Conservation (phyloP, 495 filamentous ascomycete genomes). For the Talaromyces stipitatus region DNA sequence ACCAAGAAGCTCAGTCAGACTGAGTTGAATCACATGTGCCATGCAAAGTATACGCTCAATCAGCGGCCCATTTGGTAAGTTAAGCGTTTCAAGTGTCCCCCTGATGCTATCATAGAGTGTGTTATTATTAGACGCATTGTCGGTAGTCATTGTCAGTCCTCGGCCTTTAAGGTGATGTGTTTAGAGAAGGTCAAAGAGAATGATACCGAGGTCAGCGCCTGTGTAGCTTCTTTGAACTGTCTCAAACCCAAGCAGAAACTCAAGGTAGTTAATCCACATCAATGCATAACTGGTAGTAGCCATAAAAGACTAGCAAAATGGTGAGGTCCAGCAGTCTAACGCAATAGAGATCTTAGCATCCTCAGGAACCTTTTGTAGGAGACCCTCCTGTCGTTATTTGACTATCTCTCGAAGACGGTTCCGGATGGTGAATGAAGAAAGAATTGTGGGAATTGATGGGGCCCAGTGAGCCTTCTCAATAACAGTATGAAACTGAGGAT, state of each 20-base stretch:
- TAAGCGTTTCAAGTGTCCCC: constrained; percentile 4
- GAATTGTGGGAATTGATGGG: not conserved
- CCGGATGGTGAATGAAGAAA: not conserved
- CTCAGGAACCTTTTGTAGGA: constrained; percentile 4
- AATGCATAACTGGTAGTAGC: constrained; percentile 16
- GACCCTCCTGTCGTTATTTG: not conserved
- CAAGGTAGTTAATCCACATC: constrained; percentile 12
- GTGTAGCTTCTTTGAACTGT: too few species aligned
- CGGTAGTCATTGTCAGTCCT: constrained; percentile 11
- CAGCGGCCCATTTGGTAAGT: not conserved
- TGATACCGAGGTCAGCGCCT: too few species aligned
- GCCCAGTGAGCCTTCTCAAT: not conserved
- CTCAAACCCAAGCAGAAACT: constrained; percentile 17
- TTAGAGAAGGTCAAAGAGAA: too few species aligned
- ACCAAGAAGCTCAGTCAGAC: constrained; percentile 12
- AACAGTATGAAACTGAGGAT: not conserved
- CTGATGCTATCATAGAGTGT: constrained; percentile 10
- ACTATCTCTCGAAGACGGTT: not conserved
- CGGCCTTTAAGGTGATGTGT: constrained; percentile 1
- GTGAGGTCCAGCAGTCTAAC: constrained; percentile 11
- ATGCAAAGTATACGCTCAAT: constrained; percentile 9
- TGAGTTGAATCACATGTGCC: constrained; percentile 15
- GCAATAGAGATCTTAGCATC: constrained; percentile 11
- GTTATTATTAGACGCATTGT: constrained; percentile 13
- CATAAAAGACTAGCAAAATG: constrained; percentile 14